Conservation (phyloP, 2,329 filamentous ascomycete species). For the Rhynchosporium secalis region DNA sequence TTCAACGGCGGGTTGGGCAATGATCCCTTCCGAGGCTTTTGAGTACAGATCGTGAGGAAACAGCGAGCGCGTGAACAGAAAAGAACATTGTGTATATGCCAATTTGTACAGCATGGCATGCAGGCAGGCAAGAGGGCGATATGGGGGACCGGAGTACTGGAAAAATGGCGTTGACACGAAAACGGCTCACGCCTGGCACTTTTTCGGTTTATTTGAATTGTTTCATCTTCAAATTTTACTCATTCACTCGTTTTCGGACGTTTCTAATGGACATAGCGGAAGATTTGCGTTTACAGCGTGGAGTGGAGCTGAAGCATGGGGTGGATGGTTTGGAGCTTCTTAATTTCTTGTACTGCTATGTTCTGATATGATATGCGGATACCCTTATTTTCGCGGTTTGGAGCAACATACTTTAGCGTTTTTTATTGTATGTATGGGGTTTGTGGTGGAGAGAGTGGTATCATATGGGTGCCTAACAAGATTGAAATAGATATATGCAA, state of each 20-base stretch:
- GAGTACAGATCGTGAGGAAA: neutral
- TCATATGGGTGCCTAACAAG: too few relatives aligned
- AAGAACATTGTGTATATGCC: slow-evolving; percentile 3
- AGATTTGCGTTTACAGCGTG: neutral
- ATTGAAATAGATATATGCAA: too few relatives aligned
- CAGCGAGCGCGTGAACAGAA: neutral
- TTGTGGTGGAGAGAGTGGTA: neutral
- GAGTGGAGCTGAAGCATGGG: neutral
- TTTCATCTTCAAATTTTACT: neutral
- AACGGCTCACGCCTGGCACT: slow-evolving; percentile 12
- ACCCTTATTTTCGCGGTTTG: slow-evolving; percentile 11
- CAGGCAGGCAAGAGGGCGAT: neutral
- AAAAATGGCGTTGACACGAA: slow-evolving; percentile 2
- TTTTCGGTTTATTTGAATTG: neutral
- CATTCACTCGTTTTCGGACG: neutral
- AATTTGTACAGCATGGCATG: slow-evolving; percentile 1
- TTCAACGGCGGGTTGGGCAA: slow-evolving; percentile 47
- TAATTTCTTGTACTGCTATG: neutral
- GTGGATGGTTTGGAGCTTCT: slow-evolving; percentile 1
- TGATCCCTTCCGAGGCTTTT: slow-evolving; percentile 65
- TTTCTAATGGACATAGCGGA: neutral
- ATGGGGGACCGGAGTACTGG: neutral
- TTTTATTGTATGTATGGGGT: neutral
- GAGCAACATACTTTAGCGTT: neutral
- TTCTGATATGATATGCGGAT: slow-evolving; percentile 4